Evolutionary conservation across 1,139 yeast species (phyloP).

Genomic region (Lodderomyces pseudojiufengensis): DNA sequence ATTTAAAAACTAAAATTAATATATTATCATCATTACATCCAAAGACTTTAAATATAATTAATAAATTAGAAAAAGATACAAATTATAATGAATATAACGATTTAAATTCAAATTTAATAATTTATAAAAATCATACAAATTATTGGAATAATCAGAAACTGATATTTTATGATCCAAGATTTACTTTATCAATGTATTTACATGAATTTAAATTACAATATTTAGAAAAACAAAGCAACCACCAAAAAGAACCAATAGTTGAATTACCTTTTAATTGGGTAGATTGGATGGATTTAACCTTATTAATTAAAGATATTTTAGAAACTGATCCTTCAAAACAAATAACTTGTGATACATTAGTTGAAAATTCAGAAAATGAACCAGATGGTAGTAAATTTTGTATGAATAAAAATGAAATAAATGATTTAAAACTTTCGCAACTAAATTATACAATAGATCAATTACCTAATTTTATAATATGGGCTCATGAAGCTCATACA

Average conservation of each 20-base stretch:
- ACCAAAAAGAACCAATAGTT: constrained; percentile 2
- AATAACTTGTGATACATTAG: constrained; percentile 20
- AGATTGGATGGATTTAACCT: constrained; percentile 22
- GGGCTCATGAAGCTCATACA: constrained; percentile 25
- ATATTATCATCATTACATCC: too few relatives aligned
- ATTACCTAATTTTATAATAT: constrained; percentile 27
- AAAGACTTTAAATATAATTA: too few relatives aligned
- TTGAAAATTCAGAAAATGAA: constrained; percentile 18
- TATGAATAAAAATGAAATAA: constrained; percentile 16
- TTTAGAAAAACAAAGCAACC: constrained; percentile 9
- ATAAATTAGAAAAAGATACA: too few relatives aligned
- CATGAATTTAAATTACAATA: constrained; percentile 20
- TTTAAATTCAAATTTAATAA: too few relatives aligned
- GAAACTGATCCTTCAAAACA: constrained; percentile 17
- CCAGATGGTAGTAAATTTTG: constrained; percentile 23
- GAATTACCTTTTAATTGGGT: constrained; percentile 33
- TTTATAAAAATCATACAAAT: not conserved
- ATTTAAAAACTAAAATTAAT: too few relatives aligned
- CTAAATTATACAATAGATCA: constrained; percentile 23
- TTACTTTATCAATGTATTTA: constrained; percentile 42
- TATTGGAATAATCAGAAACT: not conserved
- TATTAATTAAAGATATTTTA: constrained; percentile 36
- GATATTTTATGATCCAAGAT: constrained; percentile 36
- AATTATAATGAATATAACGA: too few relatives aligned
- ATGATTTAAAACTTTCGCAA: constrained; percentile 19